These are phyloP conservation scores for Alternaria gaisen DNA, from an alignment of 2,329 filamentous ascomycete species.

Conservation along the genomic window DNA sequence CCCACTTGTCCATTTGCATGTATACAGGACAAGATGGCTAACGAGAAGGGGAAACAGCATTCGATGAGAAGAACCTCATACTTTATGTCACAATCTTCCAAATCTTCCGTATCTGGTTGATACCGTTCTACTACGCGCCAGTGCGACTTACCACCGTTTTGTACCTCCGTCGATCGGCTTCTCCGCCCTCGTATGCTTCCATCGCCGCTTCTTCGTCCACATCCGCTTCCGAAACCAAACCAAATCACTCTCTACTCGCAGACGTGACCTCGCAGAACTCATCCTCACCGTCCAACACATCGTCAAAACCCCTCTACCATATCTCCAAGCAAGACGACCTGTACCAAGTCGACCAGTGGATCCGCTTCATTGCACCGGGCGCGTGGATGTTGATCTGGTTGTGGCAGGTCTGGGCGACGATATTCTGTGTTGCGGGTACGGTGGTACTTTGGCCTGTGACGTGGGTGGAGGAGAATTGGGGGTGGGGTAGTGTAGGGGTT, in stretches of 20 bases:
- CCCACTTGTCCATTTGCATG: not conserved
- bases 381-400: constrained; percentile 66
- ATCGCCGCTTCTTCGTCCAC: not conserved
- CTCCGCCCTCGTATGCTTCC: not conserved
- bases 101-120: constrained; percentile 77
- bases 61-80: constrained; percentile 70
- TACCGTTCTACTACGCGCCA: constrained; percentile 76
- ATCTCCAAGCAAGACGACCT: constrained; percentile 81
- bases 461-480: constrained; percentile 29
- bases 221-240: not conserved
- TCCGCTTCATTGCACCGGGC: constrained; percentile 73
- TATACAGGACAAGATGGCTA: not conserved
- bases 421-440: constrained; percentile 70
- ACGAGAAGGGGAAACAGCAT: constrained; percentile 59
- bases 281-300: not conserved
- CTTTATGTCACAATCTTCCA: constrained; percentile 80
- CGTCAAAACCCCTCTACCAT: constrained; percentile 65
- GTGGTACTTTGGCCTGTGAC: constrained; percentile 60
- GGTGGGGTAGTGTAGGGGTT: constrained; percentile 12
- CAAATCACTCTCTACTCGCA: not conserved
- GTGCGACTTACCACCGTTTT: constrained; percentile 75
- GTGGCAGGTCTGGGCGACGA: constrained; percentile 72
- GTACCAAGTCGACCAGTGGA: constrained; percentile 78
- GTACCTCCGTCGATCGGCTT: constrained; percentile 54
- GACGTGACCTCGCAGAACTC: not conserved